A percentile compares a stretch with the other conserved stretches of the same genome.
These are phyloP conservation scores for Arachnomyces sp. DNA, from an alignment of 2,329 filamentous ascomycete species.

Conservation along the genomic window DNA sequence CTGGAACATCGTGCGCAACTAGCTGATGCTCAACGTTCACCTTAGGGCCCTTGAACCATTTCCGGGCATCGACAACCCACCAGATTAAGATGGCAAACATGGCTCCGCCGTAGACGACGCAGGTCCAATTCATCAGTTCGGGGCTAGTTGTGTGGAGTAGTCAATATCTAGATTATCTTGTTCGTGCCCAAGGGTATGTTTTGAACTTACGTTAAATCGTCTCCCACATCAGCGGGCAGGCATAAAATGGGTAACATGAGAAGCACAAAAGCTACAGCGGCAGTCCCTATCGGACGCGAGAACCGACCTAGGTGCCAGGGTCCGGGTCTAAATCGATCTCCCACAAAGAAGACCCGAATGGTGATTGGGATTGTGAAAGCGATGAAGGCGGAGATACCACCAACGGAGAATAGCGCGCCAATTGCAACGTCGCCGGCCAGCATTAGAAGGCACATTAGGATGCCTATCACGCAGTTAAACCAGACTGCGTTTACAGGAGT, in stretches of 20 bases:
- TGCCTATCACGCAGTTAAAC: conserved; percentile 55
- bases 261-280: conserved; percentile 52
- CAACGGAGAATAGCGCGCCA: conserved; percentile 62
- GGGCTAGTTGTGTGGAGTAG: no score
- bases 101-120: conserved; percentile 55
- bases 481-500: conserved; percentile 65
- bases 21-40: conserved; percentile 52
- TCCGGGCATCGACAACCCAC: conserved; percentile 55
- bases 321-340: conserved; percentile 53
- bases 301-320: conserved; percentile 60
- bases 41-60: conserved; percentile 64
- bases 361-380: conserved; percentile 37
- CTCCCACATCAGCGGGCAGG: conserved; percentile 51
- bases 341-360: conserved; percentile 44
- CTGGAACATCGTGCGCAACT: no score
- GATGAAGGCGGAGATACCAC: conserved; percentile 59
- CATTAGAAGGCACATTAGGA: conserved; percentile 54
- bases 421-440: conserved; percentile 56
- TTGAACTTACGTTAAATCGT: conserved; percentile 41
- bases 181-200: no score
- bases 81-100: conserved; percentile 53
- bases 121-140: conserved; percentile 60
- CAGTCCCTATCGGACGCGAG: conserved; percentile 48
- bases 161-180: no score
- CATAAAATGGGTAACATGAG: conserved; percentile 63